These are phyloP conservation scores for Kwoniella dejecticola DNA, from an alignment of 768 basidiomycete genomes.

Conservation along the genomic window DNA sequence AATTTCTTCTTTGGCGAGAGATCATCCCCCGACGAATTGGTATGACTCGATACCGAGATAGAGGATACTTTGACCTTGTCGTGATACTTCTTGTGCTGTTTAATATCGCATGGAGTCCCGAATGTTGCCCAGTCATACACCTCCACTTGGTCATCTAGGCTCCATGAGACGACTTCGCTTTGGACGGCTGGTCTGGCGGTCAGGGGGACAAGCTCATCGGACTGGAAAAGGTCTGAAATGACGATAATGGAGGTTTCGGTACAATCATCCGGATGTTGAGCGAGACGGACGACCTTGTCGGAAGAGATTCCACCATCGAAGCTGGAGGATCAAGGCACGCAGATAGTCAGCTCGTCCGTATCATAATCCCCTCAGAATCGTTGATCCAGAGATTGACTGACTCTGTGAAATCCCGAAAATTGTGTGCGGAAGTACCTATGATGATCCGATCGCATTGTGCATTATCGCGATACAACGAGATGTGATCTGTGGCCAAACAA, in stretches of 20 bases:
- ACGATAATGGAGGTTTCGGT: not conserved
- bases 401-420: not conserved
- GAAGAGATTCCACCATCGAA: no score
- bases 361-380: not conserved
- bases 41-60: not conserved
- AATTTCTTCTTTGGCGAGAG: not conserved
- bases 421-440: constrained; percentile 24
- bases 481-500: constrained; percentile 18
- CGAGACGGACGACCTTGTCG: not conserved
- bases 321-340: not conserved
- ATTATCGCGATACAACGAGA: constrained; percentile 35
- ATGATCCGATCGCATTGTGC: constrained; percentile 44
- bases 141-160: constrained; percentile 3
- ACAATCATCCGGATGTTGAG: not conserved
- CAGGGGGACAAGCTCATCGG: constrained; percentile 13
- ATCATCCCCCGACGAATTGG: constrained; percentile 1
- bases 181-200: not conserved
- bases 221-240: constrained; percentile 40
- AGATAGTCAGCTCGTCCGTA: not conserved
- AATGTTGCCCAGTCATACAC: not conserved
- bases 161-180: no score
- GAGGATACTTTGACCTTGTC: constrained; percentile 11
- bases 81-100: not conserved
- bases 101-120: constrained; percentile 3
- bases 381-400: not conserved